Evolutionary conservation across 441 rosid genomes (phyloP), one percentile per base, ranked within the genome.

Genomic region (Arabidopsis hybrid): DNA sequence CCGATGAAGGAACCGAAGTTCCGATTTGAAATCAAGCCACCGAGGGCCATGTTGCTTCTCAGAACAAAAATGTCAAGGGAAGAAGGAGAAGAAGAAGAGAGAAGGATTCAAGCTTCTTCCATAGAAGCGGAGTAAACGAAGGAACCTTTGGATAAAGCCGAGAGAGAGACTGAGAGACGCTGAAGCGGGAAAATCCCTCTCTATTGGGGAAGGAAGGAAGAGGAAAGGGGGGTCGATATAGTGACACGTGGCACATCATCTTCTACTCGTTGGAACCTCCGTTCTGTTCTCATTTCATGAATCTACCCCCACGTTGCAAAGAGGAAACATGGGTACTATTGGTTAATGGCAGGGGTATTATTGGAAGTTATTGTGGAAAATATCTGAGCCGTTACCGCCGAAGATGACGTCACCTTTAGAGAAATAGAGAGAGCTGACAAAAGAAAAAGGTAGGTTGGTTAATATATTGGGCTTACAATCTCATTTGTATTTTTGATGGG

Each of bases 201-300:
- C 18, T 69, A 65, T 52, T 52, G 72, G 52, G 75, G 83, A 46
- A 72, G 50, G 26, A 39, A 8, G 10, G 57, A 55, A 62, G 69
- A 84, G 65, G 62, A 79, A 82, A 82, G 76, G 88, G 62, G 77
- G 93, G 95, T 80, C 56, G 83, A 86, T 69, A 71, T 68, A 1
- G 2, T 49, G 87, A 89, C 95, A 89, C 97, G 99, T 88, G 87
- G 87, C 79, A 6, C 63, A 29, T 81, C 92, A 68, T 83, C 89
- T 82, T 71, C 80, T 60, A 32, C 73, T 77, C 80, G 80, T 77
- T 71, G 59, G 69, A 77, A 77, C 76, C 76, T 71, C 74, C 70
- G 61, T 68, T 75, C 39, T 5, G 0, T 7, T 10, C 18, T 21
- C 32, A 3, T n/a, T 12, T 68, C 11, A 67, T 74, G 7, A 39